Evolutionary conservation across 257 asterid genomes (phyloP).

Genomic region (Perilla frutescens): DNA sequence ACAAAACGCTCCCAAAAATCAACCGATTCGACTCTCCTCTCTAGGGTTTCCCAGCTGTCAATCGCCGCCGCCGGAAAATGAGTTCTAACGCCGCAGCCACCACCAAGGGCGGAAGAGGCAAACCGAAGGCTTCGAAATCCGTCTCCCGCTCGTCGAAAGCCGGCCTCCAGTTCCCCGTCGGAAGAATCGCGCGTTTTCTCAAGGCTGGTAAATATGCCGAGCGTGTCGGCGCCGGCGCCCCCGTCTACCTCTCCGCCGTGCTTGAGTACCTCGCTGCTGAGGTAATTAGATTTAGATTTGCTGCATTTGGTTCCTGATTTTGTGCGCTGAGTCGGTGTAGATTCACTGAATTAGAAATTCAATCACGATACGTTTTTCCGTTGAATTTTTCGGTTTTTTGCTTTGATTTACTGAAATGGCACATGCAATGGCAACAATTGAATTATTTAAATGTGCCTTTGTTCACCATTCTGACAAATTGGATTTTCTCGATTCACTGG

Average conservation of each 20-base stretch:
- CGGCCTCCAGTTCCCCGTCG: conserved; percentile 73
- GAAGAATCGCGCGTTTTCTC: conserved; percentile 67
- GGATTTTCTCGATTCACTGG: not conserved
- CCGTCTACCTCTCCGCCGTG: conserved; percentile 72
- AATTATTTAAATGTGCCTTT: no score
- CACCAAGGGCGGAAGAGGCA: conserved; percentile 65
- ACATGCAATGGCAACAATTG: not conserved
- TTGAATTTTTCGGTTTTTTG: not conserved
- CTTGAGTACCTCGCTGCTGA: conserved; percentile 74
- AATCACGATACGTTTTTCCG: not conserved
- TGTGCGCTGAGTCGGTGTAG: not conserved
- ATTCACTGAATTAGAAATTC: no score
- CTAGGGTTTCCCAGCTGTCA: conserved; percentile 36
- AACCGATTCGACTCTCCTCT: not conserved
- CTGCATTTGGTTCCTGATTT: not conserved
- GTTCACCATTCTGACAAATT: not conserved
- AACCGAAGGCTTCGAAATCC: conserved; percentile 53
- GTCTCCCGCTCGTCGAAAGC: conserved; percentile 67
- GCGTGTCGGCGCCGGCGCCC: conserved; percentile 76
- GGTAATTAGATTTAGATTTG: conserved; percentile 31
- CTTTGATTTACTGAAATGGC: not conserved
- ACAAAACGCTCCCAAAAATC: not conserved
- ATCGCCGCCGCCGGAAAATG: conserved; percentile 38
- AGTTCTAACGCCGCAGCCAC: conserved; percentile 46
- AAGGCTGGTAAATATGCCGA: conserved; percentile 67